Base-by-base conservation (phyloP, 768 basidiomycete species). In the Russula dissimulans region DNA sequence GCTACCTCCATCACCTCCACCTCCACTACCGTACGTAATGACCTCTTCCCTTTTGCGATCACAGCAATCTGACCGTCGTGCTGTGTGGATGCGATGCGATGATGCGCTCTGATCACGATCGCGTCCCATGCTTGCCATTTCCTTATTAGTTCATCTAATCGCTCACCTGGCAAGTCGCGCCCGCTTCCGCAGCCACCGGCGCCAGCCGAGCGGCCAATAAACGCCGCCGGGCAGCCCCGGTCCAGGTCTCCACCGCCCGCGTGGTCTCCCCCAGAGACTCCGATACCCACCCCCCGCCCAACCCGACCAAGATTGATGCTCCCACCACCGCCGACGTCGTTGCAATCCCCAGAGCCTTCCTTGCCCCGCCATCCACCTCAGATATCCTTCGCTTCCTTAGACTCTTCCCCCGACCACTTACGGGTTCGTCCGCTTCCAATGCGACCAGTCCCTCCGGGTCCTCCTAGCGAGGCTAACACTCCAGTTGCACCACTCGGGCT, bases 401-500 rank as follows among this genome's bases (percentile, higher is more conserved):
- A 55, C 3, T 54, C 41, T 3, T 42, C 48, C 4, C 39, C 46
- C 2, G 26, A 15, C 3, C 44, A 52, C 17, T 41, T 14, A 12
- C 52, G 62, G 4, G 61, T 65, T n/a, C 62, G 61, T 9, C 57
- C 52, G 1, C 49, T 58, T 6, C 57, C 58, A 3, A 18, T 18
- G 31, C 62, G 54, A 9, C 61, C 65, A 11, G 39, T 34, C 8
- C 63, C 61, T n/a, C 58, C 62, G 7, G 62, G 62, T 8, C 62
- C 62, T 18, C 65, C 65, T 6, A 54, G 65, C 54, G 64, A 65
- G 22, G 46, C 11, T 10, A 59, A 42, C 29, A 65, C 64, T 15
- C 64, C 64, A 7, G n/a, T 65, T n/a, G 57, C 57, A 1, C 36
- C 46, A 1, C 56, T 31, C 17, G 29, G 57, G 2, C n/a, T 29